Evolutionary conservation across 345 rosid genomes (phyloP).

Genomic region (Toxicodendron radicans): DNA sequence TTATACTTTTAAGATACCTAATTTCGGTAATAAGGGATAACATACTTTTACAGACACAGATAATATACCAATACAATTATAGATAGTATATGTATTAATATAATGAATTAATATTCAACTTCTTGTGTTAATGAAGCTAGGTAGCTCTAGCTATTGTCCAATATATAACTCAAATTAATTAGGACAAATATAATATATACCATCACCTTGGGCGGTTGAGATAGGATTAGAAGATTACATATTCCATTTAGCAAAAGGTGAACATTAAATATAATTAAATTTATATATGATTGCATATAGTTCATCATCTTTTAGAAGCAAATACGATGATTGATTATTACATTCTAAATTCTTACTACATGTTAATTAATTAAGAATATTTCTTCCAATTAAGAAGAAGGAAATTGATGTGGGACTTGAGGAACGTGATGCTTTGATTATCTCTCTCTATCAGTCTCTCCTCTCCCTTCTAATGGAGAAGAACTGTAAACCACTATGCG

Average conservation of each 20-base stretch:
- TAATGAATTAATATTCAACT: background rate
- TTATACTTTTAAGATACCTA: background rate
- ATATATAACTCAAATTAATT: conserved; percentile 1
- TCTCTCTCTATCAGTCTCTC: background rate
- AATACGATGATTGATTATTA: too few relatives aligned
- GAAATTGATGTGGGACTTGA: background rate
- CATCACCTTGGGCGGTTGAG: background rate
- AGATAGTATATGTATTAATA: background rate
- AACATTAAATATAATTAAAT: too few relatives aligned
- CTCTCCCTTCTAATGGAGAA: background rate
- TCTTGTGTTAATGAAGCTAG: conserved; percentile 5
- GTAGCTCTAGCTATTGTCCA: background rate
- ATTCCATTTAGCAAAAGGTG: background rate
- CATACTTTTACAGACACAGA: background rate
- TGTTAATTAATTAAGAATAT: too few relatives aligned
- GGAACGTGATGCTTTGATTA: conserved; percentile 7
- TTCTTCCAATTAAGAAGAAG: too few relatives aligned
- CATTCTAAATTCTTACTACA: too few relatives aligned
- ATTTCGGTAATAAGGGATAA: background rate
- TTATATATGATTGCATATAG: background rate
- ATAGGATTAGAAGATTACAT: background rate
- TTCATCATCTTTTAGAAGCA: too few relatives aligned
- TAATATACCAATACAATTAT: background rate
- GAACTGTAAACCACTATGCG: conserved; percentile 19
- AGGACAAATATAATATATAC: background rate